These are phyloP conservation scores for Pseudogymnoascus sp. DNA, from an alignment of 2,329 filamentous ascomycete species.

Conservation along the genomic window DNA sequence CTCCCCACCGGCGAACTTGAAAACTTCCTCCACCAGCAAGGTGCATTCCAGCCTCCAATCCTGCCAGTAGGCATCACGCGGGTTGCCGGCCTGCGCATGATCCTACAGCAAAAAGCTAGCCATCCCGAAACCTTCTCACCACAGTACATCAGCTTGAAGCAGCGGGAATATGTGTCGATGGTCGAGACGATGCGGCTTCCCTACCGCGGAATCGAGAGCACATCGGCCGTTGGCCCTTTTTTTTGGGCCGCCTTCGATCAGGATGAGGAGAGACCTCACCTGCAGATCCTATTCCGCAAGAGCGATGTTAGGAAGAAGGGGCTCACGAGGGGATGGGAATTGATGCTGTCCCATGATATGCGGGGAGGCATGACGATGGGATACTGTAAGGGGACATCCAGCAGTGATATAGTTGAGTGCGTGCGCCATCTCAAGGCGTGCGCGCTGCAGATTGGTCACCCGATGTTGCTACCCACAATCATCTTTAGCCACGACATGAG, in stretches of 20 bases:
- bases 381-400: slow-evolving; percentile 53
- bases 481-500: slow-evolving; percentile 53
- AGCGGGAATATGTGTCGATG: slow-evolving; percentile 47
- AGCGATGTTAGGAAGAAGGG: slow-evolving; percentile 59
- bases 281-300: slow-evolving; percentile 57
- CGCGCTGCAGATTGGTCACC: slow-evolving; percentile 46
- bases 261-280: slow-evolving; percentile 47
- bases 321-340: slow-evolving; percentile 56
- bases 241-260: slow-evolving; percentile 54
- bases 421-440: slow-evolving; percentile 47
- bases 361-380: slow-evolving; percentile 49
- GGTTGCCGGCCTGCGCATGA: slow-evolving; percentile 9
- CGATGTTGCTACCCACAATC: slow-evolving; percentile 52
- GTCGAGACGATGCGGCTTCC: slow-evolving; percentile 47
- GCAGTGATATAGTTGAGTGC: slow-evolving; percentile 45
- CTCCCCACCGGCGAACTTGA: slow-evolving; percentile 27
- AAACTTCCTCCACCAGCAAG: slow-evolving; percentile 27
- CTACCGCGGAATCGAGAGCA: slow-evolving; percentile 52
- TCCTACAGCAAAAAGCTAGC: slow-evolving; percentile 35
- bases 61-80: slow-evolving; percentile 19
- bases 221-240: slow-evolving; percentile 52
- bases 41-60: slow-evolving; percentile 23
- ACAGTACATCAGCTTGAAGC: slow-evolving; percentile 45
- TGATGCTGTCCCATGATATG: slow-evolving; percentile 54
- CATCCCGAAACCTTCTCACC: slow-evolving; percentile 52